These are phyloP conservation scores for Coffea canephora DNA, from an alignment of 257 asterid genomes.

Conservation along the genomic window DNA sequence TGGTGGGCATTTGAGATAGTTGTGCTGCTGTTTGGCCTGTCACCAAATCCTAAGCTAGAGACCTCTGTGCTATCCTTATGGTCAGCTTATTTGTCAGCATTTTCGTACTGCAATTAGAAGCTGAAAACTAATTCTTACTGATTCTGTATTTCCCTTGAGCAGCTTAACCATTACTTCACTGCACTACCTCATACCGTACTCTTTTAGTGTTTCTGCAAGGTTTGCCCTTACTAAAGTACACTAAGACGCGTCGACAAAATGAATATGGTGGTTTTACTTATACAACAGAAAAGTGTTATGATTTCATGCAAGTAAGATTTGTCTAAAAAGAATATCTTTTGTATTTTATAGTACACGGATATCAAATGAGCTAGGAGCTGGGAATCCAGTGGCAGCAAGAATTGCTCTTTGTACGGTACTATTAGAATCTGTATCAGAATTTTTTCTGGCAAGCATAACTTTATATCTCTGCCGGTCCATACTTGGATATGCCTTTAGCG, in stretches of 20 bases:
- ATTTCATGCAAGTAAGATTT: not conserved
- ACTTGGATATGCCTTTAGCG: too few species aligned
- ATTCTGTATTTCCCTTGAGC: constrained; percentile 15
- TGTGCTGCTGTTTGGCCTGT: too few species aligned
- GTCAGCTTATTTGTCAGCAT: constrained; percentile 20
- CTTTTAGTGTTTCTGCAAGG: constrained; percentile 82
- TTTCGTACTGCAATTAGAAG: not conserved
- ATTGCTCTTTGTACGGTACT: too few species aligned
- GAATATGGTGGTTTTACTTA: too few species aligned
- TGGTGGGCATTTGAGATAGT: too few species aligned
- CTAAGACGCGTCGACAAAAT: not conserved
- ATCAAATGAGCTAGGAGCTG: too few species aligned
- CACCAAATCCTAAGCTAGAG: constrained; percentile 32
- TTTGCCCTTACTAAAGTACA: constrained; percentile 23
- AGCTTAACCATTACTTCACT: constrained; percentile 57
- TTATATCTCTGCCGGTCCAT: too few species aligned
- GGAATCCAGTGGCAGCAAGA: too few species aligned
- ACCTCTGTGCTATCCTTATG: constrained; percentile 74
- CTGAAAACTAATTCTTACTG: not conserved
- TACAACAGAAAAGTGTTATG: not conserved
- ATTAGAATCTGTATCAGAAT: too few species aligned
- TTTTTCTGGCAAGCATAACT: too few species aligned
- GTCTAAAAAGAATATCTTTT: not conserved
- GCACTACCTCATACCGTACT: constrained; percentile 64
- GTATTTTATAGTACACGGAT: too few species aligned